Conservation (phyloP, 306 rosid species). For the Aeschynomene evenia region DNA sequence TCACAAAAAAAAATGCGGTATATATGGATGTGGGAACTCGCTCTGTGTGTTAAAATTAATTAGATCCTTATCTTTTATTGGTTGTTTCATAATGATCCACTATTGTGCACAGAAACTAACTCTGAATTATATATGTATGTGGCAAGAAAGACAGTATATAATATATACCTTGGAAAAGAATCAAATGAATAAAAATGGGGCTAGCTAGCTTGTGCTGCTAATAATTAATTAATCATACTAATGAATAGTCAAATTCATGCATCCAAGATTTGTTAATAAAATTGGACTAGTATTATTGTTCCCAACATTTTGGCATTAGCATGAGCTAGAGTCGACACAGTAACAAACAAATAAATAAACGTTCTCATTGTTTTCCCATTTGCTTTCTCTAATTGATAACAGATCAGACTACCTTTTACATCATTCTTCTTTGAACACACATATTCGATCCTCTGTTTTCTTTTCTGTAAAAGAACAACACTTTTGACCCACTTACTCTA, state of each 20-base stretch:
- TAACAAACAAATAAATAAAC: conserved; percentile 17
- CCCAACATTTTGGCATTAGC: conserved; percentile 22
- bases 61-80: not conserved
- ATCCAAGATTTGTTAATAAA: not conserved
- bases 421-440: conserved; percentile 26
- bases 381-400: conserved; percentile 41
- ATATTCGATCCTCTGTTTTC: conserved; percentile 38
- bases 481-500: conserved; percentile 37
- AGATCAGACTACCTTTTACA: conserved; percentile 26
- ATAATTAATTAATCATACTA: too few relatives aligned
- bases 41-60: not conserved
- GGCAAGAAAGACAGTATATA: conserved; percentile 1
- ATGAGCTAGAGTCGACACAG: not conserved
- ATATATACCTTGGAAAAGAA: not conserved
- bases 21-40: conserved; percentile 17
- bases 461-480: conserved; percentile 36
- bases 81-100: not conserved
- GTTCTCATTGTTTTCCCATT: conserved; percentile 51
- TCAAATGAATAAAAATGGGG: not conserved
- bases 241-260: not conserved
- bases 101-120: not conserved
- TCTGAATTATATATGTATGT: conserved; percentile 7
- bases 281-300: too few relatives aligned
- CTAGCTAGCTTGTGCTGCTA: too few relatives aligned
- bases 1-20: not conserved